Conservation (phyloP, 352 stramenopile genomes). For the Phytophthora cactorum region DNA sequence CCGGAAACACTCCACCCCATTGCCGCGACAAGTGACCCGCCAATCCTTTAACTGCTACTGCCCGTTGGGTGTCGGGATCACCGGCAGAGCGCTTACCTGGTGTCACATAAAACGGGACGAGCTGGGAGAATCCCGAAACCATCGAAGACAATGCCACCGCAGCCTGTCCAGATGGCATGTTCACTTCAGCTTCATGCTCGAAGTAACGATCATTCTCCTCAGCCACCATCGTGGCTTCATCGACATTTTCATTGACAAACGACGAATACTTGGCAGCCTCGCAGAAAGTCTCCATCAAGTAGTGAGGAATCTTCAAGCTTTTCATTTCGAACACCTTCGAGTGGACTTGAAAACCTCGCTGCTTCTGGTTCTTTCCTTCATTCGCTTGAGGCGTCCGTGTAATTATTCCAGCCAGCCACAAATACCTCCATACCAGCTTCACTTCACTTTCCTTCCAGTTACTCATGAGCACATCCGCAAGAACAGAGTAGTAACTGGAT, state of each 20-base stretch:
- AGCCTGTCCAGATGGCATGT: conserved; percentile 54
- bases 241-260: conserved; percentile 77
- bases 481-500: conserved; percentile 69
- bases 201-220: conserved; percentile 49
- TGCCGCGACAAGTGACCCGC: conserved; percentile 62
- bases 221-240: conserved; percentile 51
- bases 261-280: conserved; percentile 74
- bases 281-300: conserved; percentile 74
- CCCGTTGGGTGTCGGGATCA: conserved; percentile 35
- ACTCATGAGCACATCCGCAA: conserved; percentile 79
- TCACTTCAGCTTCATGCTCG: conserved; percentile 68
- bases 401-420: conserved; percentile 83
- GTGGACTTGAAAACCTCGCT: conserved; percentile 75
- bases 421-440: conserved; percentile 85
- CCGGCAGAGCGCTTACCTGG: conserved; percentile 21
- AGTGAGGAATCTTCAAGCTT: conserved; percentile 67
- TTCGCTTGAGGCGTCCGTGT: conserved; percentile 54
- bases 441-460: conserved; percentile 78
- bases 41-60: conserved; percentile 69
- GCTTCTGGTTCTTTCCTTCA: conserved; percentile 60
- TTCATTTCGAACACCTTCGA: conserved; percentile 78
- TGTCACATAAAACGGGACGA: conserved; percentile 49
- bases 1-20: conserved; percentile 52
- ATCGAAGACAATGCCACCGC: conserved; percentile 65
- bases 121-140: conserved; percentile 46